Evolutionary conservation across 1,139 yeast genomes (phyloP).

Genomic region (Pichia sp.): DNA sequence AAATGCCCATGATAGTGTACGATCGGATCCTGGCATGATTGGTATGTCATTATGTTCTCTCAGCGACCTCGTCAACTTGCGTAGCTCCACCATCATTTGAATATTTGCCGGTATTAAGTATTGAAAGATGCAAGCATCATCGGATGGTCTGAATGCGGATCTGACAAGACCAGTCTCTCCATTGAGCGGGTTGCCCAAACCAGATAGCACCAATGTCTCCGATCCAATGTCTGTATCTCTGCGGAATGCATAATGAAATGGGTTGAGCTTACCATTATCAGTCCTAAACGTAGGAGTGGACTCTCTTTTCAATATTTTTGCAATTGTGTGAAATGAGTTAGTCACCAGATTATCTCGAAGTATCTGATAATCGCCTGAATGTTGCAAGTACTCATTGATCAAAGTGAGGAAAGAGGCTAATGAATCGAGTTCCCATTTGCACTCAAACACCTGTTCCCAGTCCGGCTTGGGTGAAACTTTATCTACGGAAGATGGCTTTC

Average conservation of each 20-base stretch:
- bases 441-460: conserved; percentile 72
- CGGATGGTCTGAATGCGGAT: conserved; percentile 89
- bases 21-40: conserved; percentile 5
- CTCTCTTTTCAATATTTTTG: conserved; percentile 54
- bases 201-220: conserved; percentile 72
- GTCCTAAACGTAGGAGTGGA: conserved; percentile 53
- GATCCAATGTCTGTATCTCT: conserved; percentile 70
- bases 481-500: conserved; percentile 57
- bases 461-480: conserved; percentile 62
- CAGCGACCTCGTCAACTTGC: conserved; percentile 15
- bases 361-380: conserved; percentile 42
- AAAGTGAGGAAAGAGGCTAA: conserved; percentile 75
- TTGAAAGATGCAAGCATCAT: conserved; percentile 78
- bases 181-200: conserved; percentile 80
- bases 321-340: conserved; percentile 46
- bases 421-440: conserved; percentile 85
- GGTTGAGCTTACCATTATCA: conserved; percentile 46
- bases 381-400: conserved; percentile 59
- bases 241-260: conserved; percentile 57
- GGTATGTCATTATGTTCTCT: conserved; percentile 1
- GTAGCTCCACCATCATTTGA: conserved; percentile 60
- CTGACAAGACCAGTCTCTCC: conserved; percentile 60
- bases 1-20: conserved; percentile 10
- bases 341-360: conserved; percentile 54
- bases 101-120: conserved; percentile 85